Conservation (phyloP, 371 early-diverging fungal species). For the Capniomyces stellatus region DNA sequence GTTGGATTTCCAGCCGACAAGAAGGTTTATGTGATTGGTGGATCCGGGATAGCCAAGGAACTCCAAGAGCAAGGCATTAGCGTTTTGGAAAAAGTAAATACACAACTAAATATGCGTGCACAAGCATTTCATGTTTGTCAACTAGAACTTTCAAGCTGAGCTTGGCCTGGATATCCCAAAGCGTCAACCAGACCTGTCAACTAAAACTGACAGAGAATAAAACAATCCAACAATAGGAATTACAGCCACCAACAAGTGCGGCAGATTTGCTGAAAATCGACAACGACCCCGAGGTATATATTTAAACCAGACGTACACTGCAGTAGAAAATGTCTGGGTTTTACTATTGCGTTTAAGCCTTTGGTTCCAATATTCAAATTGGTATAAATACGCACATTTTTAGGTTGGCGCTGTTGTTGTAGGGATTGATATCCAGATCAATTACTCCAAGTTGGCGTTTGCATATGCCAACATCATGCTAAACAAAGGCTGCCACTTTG, state of each 20-base stretch:
- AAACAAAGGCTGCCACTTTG: slow-evolving; percentile 55
- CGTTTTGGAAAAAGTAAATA: slow-evolving; percentile 27
- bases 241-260: background rate
- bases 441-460: slow-evolving; percentile 75
- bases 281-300: slow-evolving; percentile 25
- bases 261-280: slow-evolving; percentile 3
- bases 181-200: no score
- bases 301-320: no score
- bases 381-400: background rate
- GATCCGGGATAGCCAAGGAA: slow-evolving; percentile 74
- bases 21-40: slow-evolving; percentile 80
- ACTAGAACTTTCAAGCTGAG: no score
- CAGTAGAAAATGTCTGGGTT: no score
- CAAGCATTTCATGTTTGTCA: no score
- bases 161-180: no score
- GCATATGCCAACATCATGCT: slow-evolving; percentile 63
- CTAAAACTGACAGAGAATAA: no score
- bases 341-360: no score
- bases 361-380: background rate
- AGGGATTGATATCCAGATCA: slow-evolving; percentile 75
- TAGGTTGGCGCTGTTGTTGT: slow-evolving; percentile 69
- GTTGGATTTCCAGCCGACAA: slow-evolving; percentile 62
- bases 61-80: slow-evolving; percentile 54
- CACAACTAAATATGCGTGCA: slow-evolving; percentile 23
- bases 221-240: background rate